These are phyloP conservation scores for Penicillium waksmanii DNA, from an alignment of 495 filamentous ascomycete genomes.

Conservation along the genomic window DNA sequence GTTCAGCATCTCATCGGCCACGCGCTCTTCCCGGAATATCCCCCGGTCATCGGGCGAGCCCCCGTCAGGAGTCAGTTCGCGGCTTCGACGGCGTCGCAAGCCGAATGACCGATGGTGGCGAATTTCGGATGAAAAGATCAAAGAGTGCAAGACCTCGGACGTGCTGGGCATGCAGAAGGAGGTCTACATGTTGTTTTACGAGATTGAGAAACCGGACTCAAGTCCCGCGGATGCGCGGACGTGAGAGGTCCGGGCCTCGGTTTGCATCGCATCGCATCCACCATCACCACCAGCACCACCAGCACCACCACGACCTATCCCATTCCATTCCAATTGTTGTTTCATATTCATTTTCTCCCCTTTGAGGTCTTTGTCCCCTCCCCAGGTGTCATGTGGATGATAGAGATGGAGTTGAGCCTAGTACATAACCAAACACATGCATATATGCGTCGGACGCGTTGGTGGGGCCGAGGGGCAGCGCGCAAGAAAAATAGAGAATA, in stretches of 20 bases:
- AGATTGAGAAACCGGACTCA: slow-evolving; percentile 61
- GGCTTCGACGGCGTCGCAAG: slow-evolving; percentile 60
- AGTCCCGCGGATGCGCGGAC: slow-evolving; percentile 11
- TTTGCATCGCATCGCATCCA: background rate
- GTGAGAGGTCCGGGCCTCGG: background rate
- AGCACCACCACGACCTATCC: too few species aligned
- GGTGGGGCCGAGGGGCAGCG: background rate
- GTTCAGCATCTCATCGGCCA: slow-evolving; percentile 33
- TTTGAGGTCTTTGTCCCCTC: background rate
- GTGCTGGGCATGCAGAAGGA: slow-evolving; percentile 93
- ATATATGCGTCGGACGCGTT: background rate
- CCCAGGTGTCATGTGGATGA: slow-evolving; percentile 4
- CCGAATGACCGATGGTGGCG: slow-evolving; percentile 88
- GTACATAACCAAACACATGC: slow-evolving; percentile 9
- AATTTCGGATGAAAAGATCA: slow-evolving; percentile 96
- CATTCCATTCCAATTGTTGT: background rate
- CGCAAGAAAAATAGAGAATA: too few species aligned
- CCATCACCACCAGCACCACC: too few species aligned
- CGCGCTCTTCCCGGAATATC: slow-evolving; percentile 30
- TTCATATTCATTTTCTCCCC: background rate
- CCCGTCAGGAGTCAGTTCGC: slow-evolving; percentile 28
- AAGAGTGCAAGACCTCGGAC: slow-evolving; percentile 88
- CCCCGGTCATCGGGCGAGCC: slow-evolving; percentile 30
- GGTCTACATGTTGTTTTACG: slow-evolving; percentile 96
- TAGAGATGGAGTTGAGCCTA: background rate